Evolutionary conservation across 129 eudicot genomes (phyloP).

Genomic region (Escallonia rubra): DNA sequence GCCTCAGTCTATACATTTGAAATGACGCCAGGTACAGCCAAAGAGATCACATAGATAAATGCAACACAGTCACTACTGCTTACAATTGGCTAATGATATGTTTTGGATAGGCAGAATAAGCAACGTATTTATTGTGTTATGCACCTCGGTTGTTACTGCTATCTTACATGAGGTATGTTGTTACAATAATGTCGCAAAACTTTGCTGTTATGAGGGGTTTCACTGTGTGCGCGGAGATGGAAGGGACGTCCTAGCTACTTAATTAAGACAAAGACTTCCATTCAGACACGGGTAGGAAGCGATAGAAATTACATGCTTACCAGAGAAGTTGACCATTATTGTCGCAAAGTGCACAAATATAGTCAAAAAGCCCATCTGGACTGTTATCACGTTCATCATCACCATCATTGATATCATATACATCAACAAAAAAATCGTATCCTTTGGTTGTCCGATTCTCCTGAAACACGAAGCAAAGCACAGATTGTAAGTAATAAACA

Average conservation of each 20-base stretch:
- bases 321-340: constrained; percentile 44
- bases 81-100: no score
- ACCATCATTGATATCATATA: constrained; percentile 15
- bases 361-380: constrained; percentile 33
- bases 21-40: no score
- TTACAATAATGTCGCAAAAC: no score
- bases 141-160: no score
- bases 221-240: not conserved
- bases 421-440: constrained; percentile 38
- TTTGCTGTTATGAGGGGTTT: no score
- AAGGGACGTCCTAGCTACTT: not conserved
- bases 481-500: not conserved
- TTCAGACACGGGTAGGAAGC: not conserved
- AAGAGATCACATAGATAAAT: no score
- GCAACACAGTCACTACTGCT: no score
- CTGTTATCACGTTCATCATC: constrained; percentile 35
- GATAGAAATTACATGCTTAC: constrained; percentile 14
- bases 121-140: no score
- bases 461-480: constrained; percentile 15
- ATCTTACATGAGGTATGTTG: no score
- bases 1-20: no score
- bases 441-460: constrained; percentile 12
- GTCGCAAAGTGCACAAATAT: constrained; percentile 60
- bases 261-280: not conserved
- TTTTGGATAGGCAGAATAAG: no score